Conservation (phyloP, 495 filamentous ascomycete genomes). For the Antarctomyces pellizariae region DNA sequence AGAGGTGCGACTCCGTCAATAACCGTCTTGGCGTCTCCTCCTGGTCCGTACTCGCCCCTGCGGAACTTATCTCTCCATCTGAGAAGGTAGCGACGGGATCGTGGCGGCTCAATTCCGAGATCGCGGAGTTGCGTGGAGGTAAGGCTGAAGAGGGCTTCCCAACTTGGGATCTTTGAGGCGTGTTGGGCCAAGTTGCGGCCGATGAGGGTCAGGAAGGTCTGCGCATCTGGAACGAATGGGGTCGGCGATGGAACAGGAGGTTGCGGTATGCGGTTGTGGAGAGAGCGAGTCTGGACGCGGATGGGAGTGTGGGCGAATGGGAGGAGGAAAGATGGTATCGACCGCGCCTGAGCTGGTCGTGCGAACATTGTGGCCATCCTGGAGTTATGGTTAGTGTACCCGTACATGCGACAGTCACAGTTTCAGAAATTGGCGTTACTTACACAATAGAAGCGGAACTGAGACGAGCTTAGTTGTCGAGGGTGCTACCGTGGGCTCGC, state of each 20-base stretch:
- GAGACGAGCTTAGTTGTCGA: too few relatives aligned
- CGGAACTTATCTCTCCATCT: constrained; percentile 69
- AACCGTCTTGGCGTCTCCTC: constrained; percentile 54
- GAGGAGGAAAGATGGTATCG: constrained; percentile 11
- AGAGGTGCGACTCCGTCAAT: constrained; percentile 47
- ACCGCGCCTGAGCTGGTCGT: constrained; percentile 6
- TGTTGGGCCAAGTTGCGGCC: constrained; percentile 67
- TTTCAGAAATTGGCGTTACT: too few relatives aligned
- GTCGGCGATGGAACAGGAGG: constrained; percentile 42
- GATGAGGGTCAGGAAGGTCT: constrained; percentile 79
- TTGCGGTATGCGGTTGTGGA: constrained; percentile 13
- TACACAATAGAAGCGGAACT: too few relatives aligned
- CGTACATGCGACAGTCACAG: too few relatives aligned
- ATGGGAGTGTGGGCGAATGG: constrained; percentile 7
- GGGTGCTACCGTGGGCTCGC: too few relatives aligned
- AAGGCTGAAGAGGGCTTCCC: constrained; percentile 69
- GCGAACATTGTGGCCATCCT: constrained; percentile 8
- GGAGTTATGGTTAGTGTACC: too few relatives aligned
- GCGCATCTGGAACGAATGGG: constrained; percentile 63
- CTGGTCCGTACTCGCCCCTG: constrained; percentile 47
- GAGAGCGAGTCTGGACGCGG: constrained; percentile 4
- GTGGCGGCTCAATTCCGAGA: constrained; percentile 66
- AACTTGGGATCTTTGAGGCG: constrained; percentile 59
- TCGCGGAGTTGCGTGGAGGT: constrained; percentile 55
- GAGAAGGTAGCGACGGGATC: constrained; percentile 59